A percentile compares a stretch with the other conserved stretches of the same genome.
Evolutionary conservation across 192 early-diverging fungal genomes (phyloP).

Genomic region (Backusella westeae): DNA sequence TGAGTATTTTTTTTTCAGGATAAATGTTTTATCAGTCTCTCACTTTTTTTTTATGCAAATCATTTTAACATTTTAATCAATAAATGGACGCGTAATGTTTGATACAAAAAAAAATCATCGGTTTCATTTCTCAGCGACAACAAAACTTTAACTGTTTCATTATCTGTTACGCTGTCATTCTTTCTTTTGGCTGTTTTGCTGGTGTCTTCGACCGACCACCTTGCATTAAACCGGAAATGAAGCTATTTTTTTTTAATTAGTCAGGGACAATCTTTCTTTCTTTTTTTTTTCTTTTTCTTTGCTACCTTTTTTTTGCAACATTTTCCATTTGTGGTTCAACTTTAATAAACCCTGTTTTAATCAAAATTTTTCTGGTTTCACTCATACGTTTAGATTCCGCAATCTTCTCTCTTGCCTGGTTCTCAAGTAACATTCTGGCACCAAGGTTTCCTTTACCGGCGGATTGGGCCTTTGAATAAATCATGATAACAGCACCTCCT

Average conservation of each 20-base stretch:
- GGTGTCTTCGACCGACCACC: background rate
- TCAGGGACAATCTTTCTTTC: background rate
- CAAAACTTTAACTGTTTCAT: background rate
- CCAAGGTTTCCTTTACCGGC: constrained; percentile 37
- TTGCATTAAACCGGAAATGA: background rate
- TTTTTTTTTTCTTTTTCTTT: background rate
- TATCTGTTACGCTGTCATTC: background rate
- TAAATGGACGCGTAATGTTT: too few relatives aligned
- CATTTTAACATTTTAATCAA: too few relatives aligned
- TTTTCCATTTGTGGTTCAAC: background rate
- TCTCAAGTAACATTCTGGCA: constrained; percentile 32
- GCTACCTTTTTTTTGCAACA: background rate
- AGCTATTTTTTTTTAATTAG: background rate
- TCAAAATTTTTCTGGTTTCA: background rate
- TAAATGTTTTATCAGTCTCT: too few relatives aligned
- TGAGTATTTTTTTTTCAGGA: too few relatives aligned
- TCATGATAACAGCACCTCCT: constrained; percentile 37
- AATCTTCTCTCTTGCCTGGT: constrained; percentile 19
- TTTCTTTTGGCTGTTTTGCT: background rate
- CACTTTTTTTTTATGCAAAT: too few relatives aligned
- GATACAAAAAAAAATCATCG: too few relatives aligned
- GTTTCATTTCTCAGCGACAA: background rate
- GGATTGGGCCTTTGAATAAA: constrained; percentile 30
- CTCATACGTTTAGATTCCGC: constrained; percentile 11
- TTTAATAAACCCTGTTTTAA: background rate